Base-by-base conservation (phyloP, 495 filamentous ascomycete species). In the Pseudoneurospora amorphoporcata region DNA sequence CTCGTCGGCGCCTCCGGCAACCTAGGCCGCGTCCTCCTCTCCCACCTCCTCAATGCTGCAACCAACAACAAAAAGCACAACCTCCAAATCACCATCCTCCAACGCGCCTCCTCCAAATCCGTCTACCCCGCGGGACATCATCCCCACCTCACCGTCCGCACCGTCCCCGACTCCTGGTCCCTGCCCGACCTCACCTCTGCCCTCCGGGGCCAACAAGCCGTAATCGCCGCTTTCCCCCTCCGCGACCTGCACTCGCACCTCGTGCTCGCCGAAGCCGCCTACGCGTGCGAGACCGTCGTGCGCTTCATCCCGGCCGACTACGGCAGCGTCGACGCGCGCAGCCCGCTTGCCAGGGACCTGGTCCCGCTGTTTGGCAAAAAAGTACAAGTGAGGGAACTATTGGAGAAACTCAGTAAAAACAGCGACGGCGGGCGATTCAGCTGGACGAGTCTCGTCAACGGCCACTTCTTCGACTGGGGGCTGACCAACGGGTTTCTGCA, bases 221-320 rank as follows among this genome's bases (percentile, higher is more conserved):
- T 73, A 47, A 73, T 77, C 72, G 76, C 75, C 68, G 61, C 81
- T 29, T 76, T 88, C 14, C 77, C 77, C 2, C 58, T 79, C 14
- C 61, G 68, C 4, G 72, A 78, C 2, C 42, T 84, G 19, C 47
- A 75, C 0, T 73, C 75, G 3, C 86, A 89, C 69, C 75, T 82
- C 0, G 74, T 76, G 8, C 78, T 88, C 45, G 80, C 88, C 47
- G 83, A 87, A 39, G 88, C 88, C 7, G 82, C 86, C 12, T 65
- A 17, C 14, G 79, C 82, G 35, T 79, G 79, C 1, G 83, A 83
- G 0, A 79, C 81, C 5, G 86, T 90, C 3, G 70, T 78, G 74
- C 83, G 87, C 37, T 85, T 86, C 76, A 80, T 90, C 41, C 88
- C 88, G 0, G 85, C 85, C 45, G 87, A 88, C 70, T 90, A 84